phyloP scores from a whole-genome alignment of 805 yeast species.

The Clavispora phyllophila region DNA sequence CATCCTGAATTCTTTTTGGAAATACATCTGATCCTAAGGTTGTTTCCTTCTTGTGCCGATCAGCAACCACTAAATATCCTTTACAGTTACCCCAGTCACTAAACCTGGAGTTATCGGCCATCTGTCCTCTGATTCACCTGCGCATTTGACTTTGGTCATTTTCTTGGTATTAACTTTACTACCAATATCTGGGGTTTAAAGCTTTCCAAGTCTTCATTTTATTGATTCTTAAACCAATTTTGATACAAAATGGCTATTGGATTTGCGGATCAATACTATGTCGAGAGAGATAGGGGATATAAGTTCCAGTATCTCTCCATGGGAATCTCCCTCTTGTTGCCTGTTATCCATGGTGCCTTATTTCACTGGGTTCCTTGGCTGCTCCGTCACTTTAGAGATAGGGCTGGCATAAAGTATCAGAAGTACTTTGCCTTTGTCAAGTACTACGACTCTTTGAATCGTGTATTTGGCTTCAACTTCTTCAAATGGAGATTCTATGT shows the following conservation, averaged over 20 bases:
- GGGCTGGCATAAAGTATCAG: conserved; percentile 10
- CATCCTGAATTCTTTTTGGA: too few relatives aligned
- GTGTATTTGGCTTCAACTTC: conserved; percentile 19
- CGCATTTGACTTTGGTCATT: background rate
- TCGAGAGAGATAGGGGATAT: conserved; percentile 33
- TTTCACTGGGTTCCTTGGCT: conserved; percentile 39
- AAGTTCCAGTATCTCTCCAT: conserved; percentile 34
- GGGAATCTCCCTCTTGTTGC: conserved; percentile 18
- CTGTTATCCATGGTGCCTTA: conserved; percentile 36
- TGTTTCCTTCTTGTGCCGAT: too few relatives aligned
- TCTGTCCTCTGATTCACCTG: background rate
- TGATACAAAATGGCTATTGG: conserved; percentile 22
- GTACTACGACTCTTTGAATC: conserved; percentile 24
- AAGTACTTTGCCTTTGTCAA: conserved; percentile 24
- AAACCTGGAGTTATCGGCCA: background rate
- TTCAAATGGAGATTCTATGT: conserved; percentile 19
- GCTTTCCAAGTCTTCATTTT: background rate
- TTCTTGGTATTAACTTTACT: background rate
- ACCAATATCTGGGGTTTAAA: background rate
- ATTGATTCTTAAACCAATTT: background rate
- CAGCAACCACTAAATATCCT: too few relatives aligned
- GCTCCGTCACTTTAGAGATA: conserved; percentile 21
- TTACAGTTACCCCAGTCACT: background rate
- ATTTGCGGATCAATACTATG: conserved; percentile 32
- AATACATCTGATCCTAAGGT: too few relatives aligned